Base-by-base conservation (phyloP, 495 filamentous ascomycete genomes). In the Arthonia radiata region DNA sequence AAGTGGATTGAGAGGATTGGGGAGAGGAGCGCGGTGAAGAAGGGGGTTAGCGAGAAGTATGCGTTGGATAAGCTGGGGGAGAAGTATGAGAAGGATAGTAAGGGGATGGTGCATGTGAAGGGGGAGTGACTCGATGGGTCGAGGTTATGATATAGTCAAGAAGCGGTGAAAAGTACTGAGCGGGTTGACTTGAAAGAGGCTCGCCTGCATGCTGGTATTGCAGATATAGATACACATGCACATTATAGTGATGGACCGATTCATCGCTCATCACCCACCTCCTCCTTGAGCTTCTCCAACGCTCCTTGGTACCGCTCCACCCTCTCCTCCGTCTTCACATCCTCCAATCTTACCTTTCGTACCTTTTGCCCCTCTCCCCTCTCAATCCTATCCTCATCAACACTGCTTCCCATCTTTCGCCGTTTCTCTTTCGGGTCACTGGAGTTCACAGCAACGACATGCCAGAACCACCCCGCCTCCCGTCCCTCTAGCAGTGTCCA, bases 401-500 rank as follows among this genome's bases (percentile, higher is more conserved):
- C 19, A 6, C 7, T 11, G 19, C 19, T 11, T 7, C 11, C 19
- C 11, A 11, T 11, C 19, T 22, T 22, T 6, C 19, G 19, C 19
- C 6, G 11, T 22, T 11, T 11, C 19, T 22, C 11, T 22, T 22
- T 22, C 19, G 7, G 6, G 11, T 11, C 50, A 29, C 43, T 50
- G 2, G 42, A 37, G 17, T 18, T 31, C 10, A 59, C 48, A 0
- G 59, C 70, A 33, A 93, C 67, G 33, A 75, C 67, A 25, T 71
- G 67, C 65, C 71, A 71, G 41, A 94, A 97, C 76, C 81, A 79
- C 19, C 68, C 55, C 5, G 64, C 82, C 44, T 97, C 81, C 5
- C 57, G 57, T 33, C 73, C 59, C 18, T 67, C 70, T 15, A 82
- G 57, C 8, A 97, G 47, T 3, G 78, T 83, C 71, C 77, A 90